A percentile compares a stretch with the other conserved stretches of the same genome.
Conservation (phyloP, 768 basidiomycete species). For the Cystobasidium ongulense region DNA sequence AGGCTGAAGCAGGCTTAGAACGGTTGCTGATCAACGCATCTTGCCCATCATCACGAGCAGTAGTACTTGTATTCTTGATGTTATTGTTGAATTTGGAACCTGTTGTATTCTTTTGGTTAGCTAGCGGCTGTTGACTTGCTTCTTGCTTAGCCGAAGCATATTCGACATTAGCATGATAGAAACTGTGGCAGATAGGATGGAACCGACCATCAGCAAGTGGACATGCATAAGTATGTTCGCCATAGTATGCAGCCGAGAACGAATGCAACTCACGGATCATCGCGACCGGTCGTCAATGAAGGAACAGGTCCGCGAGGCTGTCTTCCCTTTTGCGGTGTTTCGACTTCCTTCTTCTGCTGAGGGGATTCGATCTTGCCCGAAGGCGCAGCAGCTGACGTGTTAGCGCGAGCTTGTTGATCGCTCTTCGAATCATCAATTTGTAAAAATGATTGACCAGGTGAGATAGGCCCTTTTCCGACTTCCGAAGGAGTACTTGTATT, state of each 20-base stretch:
- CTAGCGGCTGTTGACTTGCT: too few species aligned
- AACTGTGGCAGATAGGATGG: background rate
- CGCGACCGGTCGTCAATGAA: background rate
- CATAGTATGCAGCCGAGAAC: background rate
- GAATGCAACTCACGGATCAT: slow-evolving; percentile 6
- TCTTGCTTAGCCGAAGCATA: background rate
- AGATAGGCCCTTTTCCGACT: background rate
- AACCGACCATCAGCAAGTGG: background rate
- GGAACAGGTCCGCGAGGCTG: background rate
- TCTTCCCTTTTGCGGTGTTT: background rate
- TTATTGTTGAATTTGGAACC: too few species aligned
- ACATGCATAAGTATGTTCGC: background rate
- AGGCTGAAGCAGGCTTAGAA: background rate
- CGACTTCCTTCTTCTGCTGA: background rate
- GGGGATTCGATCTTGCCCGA: background rate
- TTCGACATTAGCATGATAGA: background rate
- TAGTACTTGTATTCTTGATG: too few species aligned
- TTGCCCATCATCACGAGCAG: too few species aligned
- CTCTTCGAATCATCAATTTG: background rate
- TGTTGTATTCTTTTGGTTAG: too few species aligned
- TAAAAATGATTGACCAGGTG: background rate
- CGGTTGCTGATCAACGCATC: background rate
- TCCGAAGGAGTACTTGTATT: background rate
- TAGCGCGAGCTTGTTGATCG: background rate
- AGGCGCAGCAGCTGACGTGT: background rate